Conservation (phyloP, 2,329 filamentous ascomycete species). For the Fusarium heterosporum region DNA sequence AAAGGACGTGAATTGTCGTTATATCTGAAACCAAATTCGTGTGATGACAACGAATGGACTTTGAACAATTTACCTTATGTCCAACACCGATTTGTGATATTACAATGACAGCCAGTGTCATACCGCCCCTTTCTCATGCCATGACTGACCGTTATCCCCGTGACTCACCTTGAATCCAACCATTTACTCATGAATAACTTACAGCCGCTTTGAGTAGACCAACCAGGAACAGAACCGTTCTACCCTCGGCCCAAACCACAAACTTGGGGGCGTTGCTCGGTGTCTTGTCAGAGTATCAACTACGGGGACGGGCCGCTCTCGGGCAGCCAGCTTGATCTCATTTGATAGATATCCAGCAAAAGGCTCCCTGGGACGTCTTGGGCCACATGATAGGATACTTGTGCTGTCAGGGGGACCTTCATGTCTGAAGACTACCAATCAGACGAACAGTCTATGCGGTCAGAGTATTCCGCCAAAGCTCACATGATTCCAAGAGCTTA, state of each 20-base stretch:
- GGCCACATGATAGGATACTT: neutral
- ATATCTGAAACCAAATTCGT: neutral
- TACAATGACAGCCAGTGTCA: conserved; percentile 16
- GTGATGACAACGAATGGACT: neutral
- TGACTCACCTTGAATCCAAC: conserved; percentile 11
- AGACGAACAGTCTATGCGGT: conserved; percentile 6
- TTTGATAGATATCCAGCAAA: conserved; percentile 24
- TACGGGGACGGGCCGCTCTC: conserved; percentile 24
- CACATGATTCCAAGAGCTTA: neutral
- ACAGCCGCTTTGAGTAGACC: conserved; percentile 16
- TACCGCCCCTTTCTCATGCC: conserved; percentile 7
- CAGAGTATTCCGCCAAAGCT: neutral
- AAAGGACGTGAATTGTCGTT: neutral
- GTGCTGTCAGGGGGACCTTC: neutral
- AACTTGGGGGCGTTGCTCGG: conserved; percentile 16
- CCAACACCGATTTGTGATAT: conserved; percentile 5
- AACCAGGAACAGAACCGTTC: neutral
- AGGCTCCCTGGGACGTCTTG: neutral
- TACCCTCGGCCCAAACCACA: neutral
- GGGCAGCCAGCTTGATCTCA: conserved; percentile 29
- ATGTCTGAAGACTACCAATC: conserved; percentile 1
- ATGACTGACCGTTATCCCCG: conserved; percentile 12
- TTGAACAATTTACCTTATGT: neutral
- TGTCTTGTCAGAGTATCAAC: conserved; percentile 17
- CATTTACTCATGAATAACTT: neutral